Evolutionary conservation across 345 rosid genomes (phyloP).

Genomic region (Hibiscus tridactylites): DNA sequence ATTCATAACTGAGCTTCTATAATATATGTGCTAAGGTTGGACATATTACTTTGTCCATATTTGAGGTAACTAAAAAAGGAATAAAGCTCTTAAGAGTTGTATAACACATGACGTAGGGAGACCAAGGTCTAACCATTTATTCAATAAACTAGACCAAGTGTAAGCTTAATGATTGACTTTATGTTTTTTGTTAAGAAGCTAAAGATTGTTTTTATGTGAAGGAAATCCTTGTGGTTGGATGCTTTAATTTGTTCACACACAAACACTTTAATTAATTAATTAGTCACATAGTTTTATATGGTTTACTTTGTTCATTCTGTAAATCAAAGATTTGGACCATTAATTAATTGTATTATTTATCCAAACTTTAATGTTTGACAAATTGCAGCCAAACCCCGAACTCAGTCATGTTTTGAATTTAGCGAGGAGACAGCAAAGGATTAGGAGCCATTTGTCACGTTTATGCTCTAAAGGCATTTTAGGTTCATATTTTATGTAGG

Average conservation of each 20-base stretch:
- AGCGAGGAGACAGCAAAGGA: slow-evolving; percentile 7
- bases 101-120: not conserved
- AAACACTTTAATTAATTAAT: not conserved
- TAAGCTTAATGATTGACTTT: not conserved
- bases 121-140: not conserved
- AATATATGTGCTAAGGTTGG: not conserved
- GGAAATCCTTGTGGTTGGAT: not conserved
- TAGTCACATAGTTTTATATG: not conserved
- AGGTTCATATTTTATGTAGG: not conserved
- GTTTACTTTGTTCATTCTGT: not conserved
- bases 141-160: not conserved
- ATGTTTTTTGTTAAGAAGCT: not conserved
- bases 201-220: not conserved
- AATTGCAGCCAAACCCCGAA: slow-evolving; percentile 10
- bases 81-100: not conserved
- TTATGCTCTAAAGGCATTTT: not conserved
- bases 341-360: not conserved
- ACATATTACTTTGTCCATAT: not conserved
- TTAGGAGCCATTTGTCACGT: slow-evolving; percentile 23
- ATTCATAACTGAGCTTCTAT: not conserved
- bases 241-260: not conserved
- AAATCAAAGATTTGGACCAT: not conserved
- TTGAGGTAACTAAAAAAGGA: not conserved
- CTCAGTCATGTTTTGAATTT: not conserved
- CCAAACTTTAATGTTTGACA: slow-evolving; percentile 1